Percentiles rank a stretch among this genome's conserved stretches.
phyloP scores from a whole-genome alignment of 768 basidiomycete species.

The Antrodiella citrinella region DNA sequence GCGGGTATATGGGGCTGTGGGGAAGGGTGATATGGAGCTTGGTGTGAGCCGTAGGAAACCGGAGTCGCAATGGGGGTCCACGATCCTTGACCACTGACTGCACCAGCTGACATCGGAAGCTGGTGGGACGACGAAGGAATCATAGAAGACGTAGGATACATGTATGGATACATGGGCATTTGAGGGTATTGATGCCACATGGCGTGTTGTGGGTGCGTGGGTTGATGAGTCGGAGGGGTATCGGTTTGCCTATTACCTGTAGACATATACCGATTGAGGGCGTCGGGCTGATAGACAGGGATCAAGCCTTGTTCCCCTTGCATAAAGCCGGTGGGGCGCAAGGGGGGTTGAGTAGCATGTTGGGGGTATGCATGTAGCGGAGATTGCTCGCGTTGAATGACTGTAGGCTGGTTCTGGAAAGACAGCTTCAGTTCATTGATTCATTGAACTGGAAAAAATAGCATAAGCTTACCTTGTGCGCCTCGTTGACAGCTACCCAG shows the following conservation, averaged over 20 bases:
- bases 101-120: neutral
- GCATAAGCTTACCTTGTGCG: neutral
- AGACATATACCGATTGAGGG: conserved; percentile 61
- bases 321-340: conserved; percentile 60
- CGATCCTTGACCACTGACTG: too few species aligned
- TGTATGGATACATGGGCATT: conserved; percentile 9
- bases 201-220: neutral
- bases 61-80: neutral
- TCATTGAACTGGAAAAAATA: too few species aligned
- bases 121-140: neutral
- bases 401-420: too few species aligned
- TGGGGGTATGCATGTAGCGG: neutral
- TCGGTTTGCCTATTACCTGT: conserved; percentile 7
- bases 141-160: neutral
- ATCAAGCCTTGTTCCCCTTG: conserved; percentile 68
- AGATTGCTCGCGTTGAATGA: neutral
- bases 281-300: conserved; percentile 63
- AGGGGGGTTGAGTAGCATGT: conserved; percentile 37
- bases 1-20: neutral
- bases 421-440: too few species aligned
- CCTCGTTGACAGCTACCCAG: neutral
- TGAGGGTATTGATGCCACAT: conserved; percentile 1
- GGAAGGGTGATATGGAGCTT: neutral
- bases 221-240: neutral
- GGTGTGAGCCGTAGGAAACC: neutral